Evolutionary conservation across 768 basidiomycete genomes (phyloP).

Genomic region (Tephrocybe sp.): DNA sequence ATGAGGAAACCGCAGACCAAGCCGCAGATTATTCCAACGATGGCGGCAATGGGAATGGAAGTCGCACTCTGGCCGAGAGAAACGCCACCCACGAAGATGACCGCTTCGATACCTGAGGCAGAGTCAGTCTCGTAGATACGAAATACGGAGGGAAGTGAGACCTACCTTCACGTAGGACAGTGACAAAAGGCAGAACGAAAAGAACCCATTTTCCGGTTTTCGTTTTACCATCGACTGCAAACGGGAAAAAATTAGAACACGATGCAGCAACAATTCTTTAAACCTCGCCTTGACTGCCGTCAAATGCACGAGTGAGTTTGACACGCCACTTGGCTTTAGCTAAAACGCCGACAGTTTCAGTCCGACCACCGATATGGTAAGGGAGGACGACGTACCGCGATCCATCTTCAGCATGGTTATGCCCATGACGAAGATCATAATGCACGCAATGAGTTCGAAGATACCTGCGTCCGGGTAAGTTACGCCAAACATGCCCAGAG

Average conservation of each 20-base stretch:
- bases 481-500: not conserved
- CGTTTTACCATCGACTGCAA: conserved; percentile 48
- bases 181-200: conserved; percentile 87
- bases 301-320: conserved; percentile 83
- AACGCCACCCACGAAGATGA: conserved; percentile 93
- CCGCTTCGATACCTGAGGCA: conserved; percentile 73
- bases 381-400: conserved; percentile 37
- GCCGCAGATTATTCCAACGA: conserved; percentile 82
- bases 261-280: not conserved
- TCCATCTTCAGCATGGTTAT: conserved; percentile 96
- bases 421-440: conserved; percentile 94
- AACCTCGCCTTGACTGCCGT: conserved; percentile 31
- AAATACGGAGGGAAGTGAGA: not conserved
- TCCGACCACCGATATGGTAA: no score
- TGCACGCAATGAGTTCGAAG: conserved; percentile 66
- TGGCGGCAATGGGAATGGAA: conserved; percentile 88
- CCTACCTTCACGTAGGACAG: conserved; percentile 87
- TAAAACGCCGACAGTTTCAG: conserved; percentile 14
- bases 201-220: conserved; percentile 80
- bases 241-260: not conserved
- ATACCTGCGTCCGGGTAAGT: conserved; percentile 41
- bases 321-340: conserved; percentile 94
- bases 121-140: no score
- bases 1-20: conserved; percentile 72
- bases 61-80: conserved; percentile 80